Conservation (phyloP, 129 eudicot species). For the Helianthus annuus region DNA sequence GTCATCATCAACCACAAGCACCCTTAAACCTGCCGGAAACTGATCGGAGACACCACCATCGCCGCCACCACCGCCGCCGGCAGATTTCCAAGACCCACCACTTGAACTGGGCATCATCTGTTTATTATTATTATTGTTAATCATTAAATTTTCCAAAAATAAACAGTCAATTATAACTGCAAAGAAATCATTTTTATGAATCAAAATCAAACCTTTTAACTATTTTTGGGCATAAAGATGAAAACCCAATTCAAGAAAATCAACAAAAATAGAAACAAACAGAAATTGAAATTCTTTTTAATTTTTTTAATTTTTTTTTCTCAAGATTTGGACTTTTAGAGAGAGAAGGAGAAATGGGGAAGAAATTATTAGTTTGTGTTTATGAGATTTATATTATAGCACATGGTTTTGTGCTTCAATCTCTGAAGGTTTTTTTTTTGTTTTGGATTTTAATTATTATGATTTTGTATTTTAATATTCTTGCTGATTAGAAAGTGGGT, state of each 20-base stretch:
- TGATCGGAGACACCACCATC: conserved; percentile 35
- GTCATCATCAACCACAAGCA: conserved; percentile 69
- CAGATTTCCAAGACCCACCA: conserved; percentile 36
- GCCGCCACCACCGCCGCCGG: conserved; percentile 22
- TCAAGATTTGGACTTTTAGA: conserved; percentile 27
- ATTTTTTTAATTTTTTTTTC: neutral
- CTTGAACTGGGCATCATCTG: conserved; percentile 39
- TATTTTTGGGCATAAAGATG: conserved; percentile 17
- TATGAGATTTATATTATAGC: conserved; percentile 37
- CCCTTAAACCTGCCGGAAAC: conserved; percentile 69
- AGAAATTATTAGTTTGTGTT: conserved; percentile 25
- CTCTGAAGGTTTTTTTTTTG: conserved; percentile 24
- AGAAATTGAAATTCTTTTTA: conserved; percentile 11
- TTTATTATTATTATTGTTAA: conserved; percentile 16
- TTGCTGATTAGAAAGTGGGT: conserved; percentile 62
- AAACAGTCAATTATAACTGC: conserved; percentile 21
- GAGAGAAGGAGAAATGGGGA: conserved; percentile 12
- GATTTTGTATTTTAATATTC: conserved; percentile 23
- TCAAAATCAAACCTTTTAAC: conserved; percentile 26
- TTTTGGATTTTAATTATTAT: neutral
- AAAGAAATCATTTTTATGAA: conserved; percentile 22
- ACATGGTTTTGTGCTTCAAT: conserved; percentile 50
- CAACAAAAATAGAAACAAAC: conserved; percentile 26
- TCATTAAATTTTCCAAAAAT: conserved; percentile 28
- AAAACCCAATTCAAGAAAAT: conserved; percentile 13